Evolutionary conservation across 176 grass and related monocot species (phyloP), one percentile per base, ranked within the genome.

Genomic region (Rhynchospora breviuscula): DNA sequence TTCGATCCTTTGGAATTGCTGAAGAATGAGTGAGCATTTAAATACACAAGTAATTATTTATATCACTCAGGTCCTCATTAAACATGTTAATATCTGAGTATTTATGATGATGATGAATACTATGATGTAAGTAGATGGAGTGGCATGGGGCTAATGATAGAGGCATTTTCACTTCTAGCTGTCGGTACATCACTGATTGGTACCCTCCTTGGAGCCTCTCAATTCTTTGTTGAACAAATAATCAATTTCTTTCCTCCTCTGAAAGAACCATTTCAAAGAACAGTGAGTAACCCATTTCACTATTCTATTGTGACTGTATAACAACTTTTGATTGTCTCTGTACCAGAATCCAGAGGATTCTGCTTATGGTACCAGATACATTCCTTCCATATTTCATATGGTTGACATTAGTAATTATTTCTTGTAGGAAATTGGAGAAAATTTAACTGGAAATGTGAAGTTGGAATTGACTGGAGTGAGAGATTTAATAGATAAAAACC

Each of bases 141-240:
- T 79, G 85, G 88, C 18, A 88, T 83, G n/a, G 43, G 62, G 43
- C 72, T 78, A 18, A 80, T 94, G 83, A 79, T 92, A 52, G 90
- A 90, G 84, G 84, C 88, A 56, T 97, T 97, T 87, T 94, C 91
- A 3, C 85, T 97, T 59, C 88, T 97, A 10, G 94, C 91, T 5
- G 94, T 94, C 1, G 83, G 90, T 80, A 97, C 94, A 3, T 94
- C 90, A 64, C 82, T 92, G 17, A 92, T 94, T 49, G 90, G 90
- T 63, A 97, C 94, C 1, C 88, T 97, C 76, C 90, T 97, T 6
- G 88, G 86, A 60, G 90, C 86, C 10, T 94, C 90, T 54, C 91
- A 92, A 72, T 94, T 97, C 94, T 92, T 92, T 87, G 62, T 94
- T 21, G 94, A 94, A 81, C 94, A 97, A 84, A 83, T 92, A 59